Conservation (phyloP, 2,329 filamentous ascomycete genomes). For the Nemania serpens region DNA sequence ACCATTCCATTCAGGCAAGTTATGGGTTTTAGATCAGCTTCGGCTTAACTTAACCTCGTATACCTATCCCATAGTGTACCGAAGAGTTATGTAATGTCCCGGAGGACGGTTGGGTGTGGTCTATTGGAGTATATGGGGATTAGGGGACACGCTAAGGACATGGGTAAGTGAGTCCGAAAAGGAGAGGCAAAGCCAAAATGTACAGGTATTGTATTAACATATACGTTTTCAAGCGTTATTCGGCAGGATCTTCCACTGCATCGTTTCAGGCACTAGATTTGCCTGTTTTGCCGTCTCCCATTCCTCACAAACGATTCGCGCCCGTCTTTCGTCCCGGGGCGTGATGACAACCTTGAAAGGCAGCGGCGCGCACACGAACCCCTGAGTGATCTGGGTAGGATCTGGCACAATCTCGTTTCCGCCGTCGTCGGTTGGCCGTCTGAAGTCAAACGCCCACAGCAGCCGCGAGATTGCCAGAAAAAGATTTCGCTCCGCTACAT, state of each 20-base stretch:
- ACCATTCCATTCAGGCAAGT: too few relatives aligned
- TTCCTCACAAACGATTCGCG: constrained; percentile 17
- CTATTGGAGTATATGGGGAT: too few relatives aligned
- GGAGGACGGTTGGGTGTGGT: too few relatives aligned
- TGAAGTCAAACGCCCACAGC: constrained; percentile 1
- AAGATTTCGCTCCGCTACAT: constrained; percentile 51
- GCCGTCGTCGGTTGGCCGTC: background rate
- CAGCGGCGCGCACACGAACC: constrained; percentile 15
- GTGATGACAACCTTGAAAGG: constrained; percentile 22
- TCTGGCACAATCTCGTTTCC: background rate
- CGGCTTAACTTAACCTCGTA: too few relatives aligned
- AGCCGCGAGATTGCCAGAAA: background rate
- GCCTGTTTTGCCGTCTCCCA: constrained; percentile 14
- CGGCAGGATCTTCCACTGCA: constrained; percentile 16
- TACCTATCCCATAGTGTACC: too few relatives aligned
- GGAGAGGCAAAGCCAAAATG: too few relatives aligned
- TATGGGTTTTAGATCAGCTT: too few relatives aligned
- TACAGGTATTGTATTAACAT: too few relatives aligned
- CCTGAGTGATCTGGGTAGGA: background rate
- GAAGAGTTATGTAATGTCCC: too few relatives aligned
- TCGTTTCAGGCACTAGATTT: constrained; percentile 9
- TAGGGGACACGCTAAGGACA: too few relatives aligned
- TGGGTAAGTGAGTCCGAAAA: too few relatives aligned
- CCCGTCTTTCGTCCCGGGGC: constrained; percentile 19
- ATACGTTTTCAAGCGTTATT: background rate